Percentiles rank a stretch among this genome's conserved stretches.
These are phyloP conservation scores for Leptodermis oblonga DNA, from an alignment of 257 asterid species.

Conservation along the genomic window DNA sequence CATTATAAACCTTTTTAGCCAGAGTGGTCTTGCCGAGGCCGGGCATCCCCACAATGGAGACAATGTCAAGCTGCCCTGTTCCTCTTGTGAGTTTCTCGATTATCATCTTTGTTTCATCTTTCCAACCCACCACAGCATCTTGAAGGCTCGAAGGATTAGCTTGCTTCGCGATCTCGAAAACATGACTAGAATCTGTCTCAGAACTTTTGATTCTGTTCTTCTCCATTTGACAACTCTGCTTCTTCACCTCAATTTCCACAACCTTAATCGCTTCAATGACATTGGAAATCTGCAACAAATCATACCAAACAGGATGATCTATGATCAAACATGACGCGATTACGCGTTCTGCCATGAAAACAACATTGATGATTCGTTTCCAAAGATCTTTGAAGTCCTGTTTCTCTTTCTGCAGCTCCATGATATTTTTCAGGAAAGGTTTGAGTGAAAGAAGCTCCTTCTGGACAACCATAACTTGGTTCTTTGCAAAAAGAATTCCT, in stretches of 20 bases:
- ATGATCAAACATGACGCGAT: not conserved
- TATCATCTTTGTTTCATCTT: not conserved
- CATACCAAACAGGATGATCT: slow-evolving; percentile 6
- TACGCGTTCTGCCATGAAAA: slow-evolving; percentile 5
- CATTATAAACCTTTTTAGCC: not conserved
- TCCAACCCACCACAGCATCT: slow-evolving; percentile 10
- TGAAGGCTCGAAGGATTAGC: not conserved
- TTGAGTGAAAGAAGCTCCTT: not conserved
- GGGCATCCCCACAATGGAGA: slow-evolving; percentile 4
- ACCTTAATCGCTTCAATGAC: not conserved
- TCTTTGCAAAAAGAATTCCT: not conserved
- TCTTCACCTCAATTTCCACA: not conserved
- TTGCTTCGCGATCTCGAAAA: not conserved
- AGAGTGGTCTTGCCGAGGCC: slow-evolving; percentile 8
- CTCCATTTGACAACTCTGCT: not conserved
- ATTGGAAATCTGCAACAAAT: not conserved
- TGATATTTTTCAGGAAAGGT: not conserved
- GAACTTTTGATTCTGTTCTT: not conserved
- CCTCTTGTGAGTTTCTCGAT: slow-evolving; percentile 2
- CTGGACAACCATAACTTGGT: not conserved
- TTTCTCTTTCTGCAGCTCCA: not conserved
- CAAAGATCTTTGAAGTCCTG: slow-evolving; percentile 2
- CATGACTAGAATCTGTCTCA: not conserved
- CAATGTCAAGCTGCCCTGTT: not conserved
- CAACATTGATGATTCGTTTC: not conserved